Evolutionary conservation across 192 early-diverging fungal species (phyloP).

Genomic region (Entrophospora sp.): DNA sequence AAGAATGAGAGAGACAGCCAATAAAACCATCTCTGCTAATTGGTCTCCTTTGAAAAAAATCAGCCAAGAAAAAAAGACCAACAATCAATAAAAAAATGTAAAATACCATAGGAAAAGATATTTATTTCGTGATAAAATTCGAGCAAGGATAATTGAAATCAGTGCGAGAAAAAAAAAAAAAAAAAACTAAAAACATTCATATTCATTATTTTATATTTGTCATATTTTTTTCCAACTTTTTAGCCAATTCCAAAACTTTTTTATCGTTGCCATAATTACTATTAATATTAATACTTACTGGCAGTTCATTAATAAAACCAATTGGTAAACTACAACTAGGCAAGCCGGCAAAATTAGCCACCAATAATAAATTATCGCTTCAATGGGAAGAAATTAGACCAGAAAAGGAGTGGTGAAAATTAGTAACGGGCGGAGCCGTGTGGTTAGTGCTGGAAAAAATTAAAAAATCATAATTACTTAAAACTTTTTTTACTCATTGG

Average conservation of each 20-base stretch:
- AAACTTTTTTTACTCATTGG: neutral
- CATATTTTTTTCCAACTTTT: neutral
- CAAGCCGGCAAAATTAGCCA: neutral
- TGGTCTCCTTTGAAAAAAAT: too few species aligned
- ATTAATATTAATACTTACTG: slow-evolving; percentile 2
- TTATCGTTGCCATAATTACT: neutral
- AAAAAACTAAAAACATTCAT: too few species aligned
- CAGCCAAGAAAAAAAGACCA: too few species aligned
- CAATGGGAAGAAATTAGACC: neutral
- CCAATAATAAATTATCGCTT: slow-evolving; percentile 3
- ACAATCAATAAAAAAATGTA: too few species aligned
- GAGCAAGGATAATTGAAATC: too few species aligned
- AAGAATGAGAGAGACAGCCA: too few species aligned
- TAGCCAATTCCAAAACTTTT: neutral
- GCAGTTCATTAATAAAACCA: neutral
- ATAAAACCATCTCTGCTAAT: too few species aligned
- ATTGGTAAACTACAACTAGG: neutral
- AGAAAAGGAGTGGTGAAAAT: neutral
- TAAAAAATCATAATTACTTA: neutral
- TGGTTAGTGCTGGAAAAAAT: neutral
- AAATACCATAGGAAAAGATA: too few species aligned
- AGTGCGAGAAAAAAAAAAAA: too few species aligned
- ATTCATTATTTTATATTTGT: too few species aligned
- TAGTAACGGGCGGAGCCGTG: neutral
- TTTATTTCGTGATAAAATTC: too few species aligned